Evolutionary conservation across 2,329 filamentous ascomycete species (phyloP).

Genomic region (Westerdykella ornata): DNA sequence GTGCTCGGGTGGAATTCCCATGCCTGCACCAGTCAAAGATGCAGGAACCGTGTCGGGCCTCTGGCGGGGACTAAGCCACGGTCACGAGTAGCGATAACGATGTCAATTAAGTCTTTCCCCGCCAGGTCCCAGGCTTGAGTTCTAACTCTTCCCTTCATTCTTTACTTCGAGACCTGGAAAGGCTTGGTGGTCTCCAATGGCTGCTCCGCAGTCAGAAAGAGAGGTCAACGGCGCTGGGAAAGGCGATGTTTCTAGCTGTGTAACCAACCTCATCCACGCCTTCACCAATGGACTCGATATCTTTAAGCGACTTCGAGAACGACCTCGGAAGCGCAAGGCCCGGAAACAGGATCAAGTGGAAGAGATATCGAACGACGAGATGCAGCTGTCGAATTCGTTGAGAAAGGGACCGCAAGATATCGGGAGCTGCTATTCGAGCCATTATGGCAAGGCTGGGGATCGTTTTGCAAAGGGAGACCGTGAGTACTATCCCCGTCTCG

Average conservation of each 20-base stretch:
- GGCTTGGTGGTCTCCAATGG: background rate
- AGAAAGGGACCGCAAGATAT: conserved; percentile 40
- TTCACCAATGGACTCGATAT: conserved; percentile 43
- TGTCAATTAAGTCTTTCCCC: conserved; percentile 25
- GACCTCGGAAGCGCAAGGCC: conserved; percentile 17
- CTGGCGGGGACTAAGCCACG: conserved; percentile 1
- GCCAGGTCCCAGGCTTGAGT: conserved; percentile 1
- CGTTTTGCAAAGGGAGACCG: conserved; percentile 42
- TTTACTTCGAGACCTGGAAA: conserved; percentile 7
- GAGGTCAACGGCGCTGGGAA: conserved; percentile 19
- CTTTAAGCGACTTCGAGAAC: conserved; percentile 39
- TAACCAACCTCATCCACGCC: conserved; percentile 40
- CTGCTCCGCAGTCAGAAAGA: conserved; percentile 5
- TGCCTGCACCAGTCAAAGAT: conserved; percentile 25
- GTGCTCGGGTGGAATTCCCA: conserved; percentile 20
- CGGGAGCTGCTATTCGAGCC: conserved; percentile 37
- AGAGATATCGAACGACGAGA: conserved; percentile 17
- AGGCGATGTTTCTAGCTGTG: conserved; percentile 26
- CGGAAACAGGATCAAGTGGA: conserved; percentile 13
- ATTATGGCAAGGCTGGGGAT: conserved; percentile 34
- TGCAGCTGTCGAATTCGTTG: conserved; percentile 37
- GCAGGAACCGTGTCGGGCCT: conserved; percentile 23
- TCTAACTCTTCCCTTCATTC: conserved; percentile 16
- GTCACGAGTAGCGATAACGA: conserved; percentile 16
- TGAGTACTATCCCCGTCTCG: conserved; percentile 19